Base-by-base conservation (phyloP, 2,329 filamentous ascomycete genomes). In the Sarocladiaceae sp. region DNA sequence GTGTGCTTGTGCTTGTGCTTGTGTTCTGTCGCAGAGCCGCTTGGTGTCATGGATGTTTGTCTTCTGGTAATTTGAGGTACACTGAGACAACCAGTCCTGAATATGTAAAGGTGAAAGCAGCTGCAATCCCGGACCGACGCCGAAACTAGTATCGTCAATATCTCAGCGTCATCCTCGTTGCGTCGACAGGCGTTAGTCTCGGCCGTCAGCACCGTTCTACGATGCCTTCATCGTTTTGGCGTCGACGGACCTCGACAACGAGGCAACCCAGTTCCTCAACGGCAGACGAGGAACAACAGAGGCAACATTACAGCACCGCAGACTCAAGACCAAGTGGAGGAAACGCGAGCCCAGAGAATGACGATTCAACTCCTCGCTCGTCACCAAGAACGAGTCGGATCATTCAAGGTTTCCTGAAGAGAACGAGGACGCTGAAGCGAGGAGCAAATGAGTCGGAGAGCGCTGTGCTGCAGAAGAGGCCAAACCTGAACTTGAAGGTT, bases 151-250 rank as follows among this genome's bases (percentile, higher is more conserved):
- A n/a, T 44, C 40, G 28, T 12, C 23, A 44, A 12, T 17, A 28
- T 44, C 15, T n/a, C 23, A 44, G 40, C 22, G 17, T 15, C 22
- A 44, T 44, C 40, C 22, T 44, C 7, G 40, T 28, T 26, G 4
- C n/a, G 23, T 26, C 20, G 22, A 40, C 20, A n/a, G 23, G 5
- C 6, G 18, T 12, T 26, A 23, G 22, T n/a, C 11, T 15, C 10
- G 11, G 17, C 8, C 37, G 17, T 13, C 20, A 37, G n/a, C 7
- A 6, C 18, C 12, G 11, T 8, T n/a, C 23, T 20, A 48, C 44
- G 26, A 48, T 48, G 44, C 18, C 26, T 48, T 33, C 44, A 33
- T 33, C 44, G 3, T 44, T 44, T 20, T 48, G 44, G 44, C 44
- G 44, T 48, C 44, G 44, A 12, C 44, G 44, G 15, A 12, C 44